Evolutionary conservation across 495 filamentous ascomycete species (phyloP).

Genomic region (Lophiotrema nucula): DNA sequence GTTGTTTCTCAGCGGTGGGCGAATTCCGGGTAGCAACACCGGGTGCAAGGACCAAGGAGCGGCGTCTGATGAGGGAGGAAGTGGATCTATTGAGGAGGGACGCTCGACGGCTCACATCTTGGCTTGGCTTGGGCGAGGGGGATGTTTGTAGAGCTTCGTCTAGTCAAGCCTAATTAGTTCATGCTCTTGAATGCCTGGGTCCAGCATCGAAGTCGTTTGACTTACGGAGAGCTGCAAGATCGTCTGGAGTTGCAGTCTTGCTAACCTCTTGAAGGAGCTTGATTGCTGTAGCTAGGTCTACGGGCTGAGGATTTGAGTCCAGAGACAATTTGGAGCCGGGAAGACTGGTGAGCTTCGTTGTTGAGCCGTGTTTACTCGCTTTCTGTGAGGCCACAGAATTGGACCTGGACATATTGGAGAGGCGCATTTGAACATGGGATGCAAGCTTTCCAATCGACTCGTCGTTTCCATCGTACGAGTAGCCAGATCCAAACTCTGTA

Average conservation of each 20-base stretch:
- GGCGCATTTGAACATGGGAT: constrained; percentile 14
- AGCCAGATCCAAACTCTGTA: constrained; percentile 1
- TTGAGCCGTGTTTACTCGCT: constrained; percentile 13
- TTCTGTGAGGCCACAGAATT: constrained; percentile 14
- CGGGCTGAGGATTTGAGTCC: constrained; percentile 17
- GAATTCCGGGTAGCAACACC: constrained; percentile 39
- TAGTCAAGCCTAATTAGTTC: constrained; percentile 1
- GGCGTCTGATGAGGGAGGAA: constrained; percentile 31
- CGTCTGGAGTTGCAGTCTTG: constrained; percentile 41
- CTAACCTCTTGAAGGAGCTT: constrained; percentile 40
- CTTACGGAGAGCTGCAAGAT: constrained; percentile 40
- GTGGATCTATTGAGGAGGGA: constrained; percentile 17
- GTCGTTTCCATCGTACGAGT: constrained; percentile 1
- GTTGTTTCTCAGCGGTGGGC: constrained; percentile 23
- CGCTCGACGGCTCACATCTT: not conserved
- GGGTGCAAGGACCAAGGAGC: constrained; percentile 32
- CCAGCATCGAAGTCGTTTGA: not conserved
- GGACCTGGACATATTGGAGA: constrained; percentile 20
- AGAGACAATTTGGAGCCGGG: constrained; percentile 29
- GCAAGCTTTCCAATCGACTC: constrained; percentile 28
- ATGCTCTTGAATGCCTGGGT: not conserved
- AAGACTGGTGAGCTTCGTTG: constrained; percentile 11
- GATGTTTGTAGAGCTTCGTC: constrained; percentile 23
- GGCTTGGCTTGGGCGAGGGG: not conserved
- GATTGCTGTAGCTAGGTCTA: constrained; percentile 40